A percentile compares a stretch with the other conserved stretches of the same genome.
Evolutionary conservation across 2,329 filamentous ascomycete genomes (phyloP).

Genomic region (Coniochaeta sp.): DNA sequence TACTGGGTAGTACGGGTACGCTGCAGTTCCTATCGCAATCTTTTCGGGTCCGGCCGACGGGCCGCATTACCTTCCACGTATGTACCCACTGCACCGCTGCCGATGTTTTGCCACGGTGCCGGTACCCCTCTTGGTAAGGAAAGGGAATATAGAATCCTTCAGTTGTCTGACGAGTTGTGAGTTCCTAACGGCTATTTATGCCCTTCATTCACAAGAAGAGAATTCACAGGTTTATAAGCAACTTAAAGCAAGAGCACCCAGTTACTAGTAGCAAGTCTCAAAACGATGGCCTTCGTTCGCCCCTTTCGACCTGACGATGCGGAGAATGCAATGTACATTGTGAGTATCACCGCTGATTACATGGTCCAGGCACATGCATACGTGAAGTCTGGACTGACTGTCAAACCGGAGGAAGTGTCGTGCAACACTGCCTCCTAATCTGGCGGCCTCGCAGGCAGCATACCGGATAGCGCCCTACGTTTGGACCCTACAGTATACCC

Average conservation of each 20-base stretch:
- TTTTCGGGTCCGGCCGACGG: neutral
- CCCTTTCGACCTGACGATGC: constrained; percentile 30
- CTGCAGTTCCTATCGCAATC: too few species aligned
- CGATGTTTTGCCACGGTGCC: neutral
- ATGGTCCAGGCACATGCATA: too few species aligned
- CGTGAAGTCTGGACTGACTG: neutral
- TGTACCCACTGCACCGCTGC: neutral
- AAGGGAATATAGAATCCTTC: neutral
- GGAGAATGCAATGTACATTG: constrained; percentile 32
- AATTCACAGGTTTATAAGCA: too few species aligned
- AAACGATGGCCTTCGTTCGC: constrained; percentile 37
- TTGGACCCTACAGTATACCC: constrained; percentile 44
- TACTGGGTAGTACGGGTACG: too few species aligned
- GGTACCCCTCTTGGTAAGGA: neutral
- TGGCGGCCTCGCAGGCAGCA: constrained; percentile 25
- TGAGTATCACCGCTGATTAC: constrained; percentile 14
- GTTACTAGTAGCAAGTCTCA: neutral
- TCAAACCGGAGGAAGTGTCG: constrained; percentile 29
- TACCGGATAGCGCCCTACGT: constrained; percentile 36
- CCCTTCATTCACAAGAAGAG: neutral
- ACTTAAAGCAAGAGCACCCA: too few species aligned
- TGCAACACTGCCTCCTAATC: constrained; percentile 35
- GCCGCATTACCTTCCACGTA: neutral
- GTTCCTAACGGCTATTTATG: neutral
- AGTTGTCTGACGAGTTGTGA: neutral